Evolutionary conservation across 2,329 filamentous ascomycete species (phyloP).

Genomic region (Exutisphaerella laricina): DNA sequence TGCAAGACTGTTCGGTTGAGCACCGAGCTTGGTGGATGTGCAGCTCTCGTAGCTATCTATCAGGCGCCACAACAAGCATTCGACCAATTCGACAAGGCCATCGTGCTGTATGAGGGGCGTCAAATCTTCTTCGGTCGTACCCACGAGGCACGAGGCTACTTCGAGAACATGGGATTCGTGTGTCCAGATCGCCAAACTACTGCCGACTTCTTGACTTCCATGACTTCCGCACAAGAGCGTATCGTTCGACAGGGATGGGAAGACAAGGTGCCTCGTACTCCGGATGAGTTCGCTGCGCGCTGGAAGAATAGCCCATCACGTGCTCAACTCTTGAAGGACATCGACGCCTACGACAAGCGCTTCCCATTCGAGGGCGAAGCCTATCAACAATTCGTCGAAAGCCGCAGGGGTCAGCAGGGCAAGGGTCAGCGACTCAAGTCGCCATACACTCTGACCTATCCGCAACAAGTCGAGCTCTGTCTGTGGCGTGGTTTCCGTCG

Average conservation of each 20-base stretch:
- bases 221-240: conserved; percentile 52
- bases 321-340: conserved; percentile 38
- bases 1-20: conserved; percentile 63
- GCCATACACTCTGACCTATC: conserved; percentile 74
- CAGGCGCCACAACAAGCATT: conserved; percentile 65
- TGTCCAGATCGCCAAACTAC: conserved; percentile 67
- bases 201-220: conserved; percentile 71
- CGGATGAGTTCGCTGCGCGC: conserved; percentile 45
- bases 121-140: conserved; percentile 67
- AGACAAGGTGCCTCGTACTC: conserved; percentile 43
- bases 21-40: conserved; percentile 61
- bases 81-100: conserved; percentile 64
- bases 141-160: conserved; percentile 61
- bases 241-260: conserved; percentile 42
- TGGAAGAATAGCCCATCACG: conserved; percentile 53
- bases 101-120: conserved; percentile 61
- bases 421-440: conserved; percentile 57
- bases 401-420: conserved; percentile 44
- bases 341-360: conserved; percentile 43
- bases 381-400: conserved; percentile 42
- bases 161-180: conserved; percentile 64
- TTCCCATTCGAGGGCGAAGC: conserved; percentile 43
- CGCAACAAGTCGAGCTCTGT: conserved; percentile 71
- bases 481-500: conserved; percentile 75
- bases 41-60: conserved; percentile 68